These are phyloP conservation scores for Crotalaria pallida DNA, from an alignment of 306 rosid genomes.

Conservation along the genomic window DNA sequence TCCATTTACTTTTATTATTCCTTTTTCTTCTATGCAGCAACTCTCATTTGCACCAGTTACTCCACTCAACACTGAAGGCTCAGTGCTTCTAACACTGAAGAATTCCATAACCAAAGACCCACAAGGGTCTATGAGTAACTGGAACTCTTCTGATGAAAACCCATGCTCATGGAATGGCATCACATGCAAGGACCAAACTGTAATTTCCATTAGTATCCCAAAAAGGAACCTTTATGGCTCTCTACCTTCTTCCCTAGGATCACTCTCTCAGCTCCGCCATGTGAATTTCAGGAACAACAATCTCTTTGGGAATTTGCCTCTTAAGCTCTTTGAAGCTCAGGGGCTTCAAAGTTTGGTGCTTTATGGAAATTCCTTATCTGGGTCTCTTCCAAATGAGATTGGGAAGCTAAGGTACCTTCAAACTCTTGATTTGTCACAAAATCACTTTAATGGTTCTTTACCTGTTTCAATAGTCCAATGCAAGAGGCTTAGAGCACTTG, in stretches of 20 bases:
- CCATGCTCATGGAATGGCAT: constrained; percentile 77
- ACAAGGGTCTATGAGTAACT: constrained; percentile 47
- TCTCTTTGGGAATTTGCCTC: constrained; percentile 49
- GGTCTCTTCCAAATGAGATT: constrained; percentile 55
- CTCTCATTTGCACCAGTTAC: constrained; percentile 25
- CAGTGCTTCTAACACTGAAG: constrained; percentile 50
- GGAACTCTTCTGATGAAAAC: constrained; percentile 63
- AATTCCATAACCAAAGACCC: constrained; percentile 56
- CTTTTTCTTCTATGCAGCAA: constrained; percentile 37
- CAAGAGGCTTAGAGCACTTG: constrained; percentile 47
- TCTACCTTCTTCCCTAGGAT: constrained; percentile 52
- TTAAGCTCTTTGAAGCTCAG: constrained; percentile 46
- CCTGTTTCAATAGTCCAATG: constrained; percentile 46
- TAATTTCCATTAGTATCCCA: constrained; percentile 60
- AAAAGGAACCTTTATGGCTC: constrained; percentile 55
- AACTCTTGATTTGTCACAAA: constrained; percentile 63
- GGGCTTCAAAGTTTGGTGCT: constrained; percentile 74
- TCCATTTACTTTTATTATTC: constrained; percentile 16
- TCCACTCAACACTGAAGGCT: constrained; percentile 48
- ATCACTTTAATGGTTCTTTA: constrained; percentile 59
- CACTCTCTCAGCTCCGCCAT: constrained; percentile 60
- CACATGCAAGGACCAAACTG: constrained; percentile 55
- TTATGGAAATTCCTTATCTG: constrained; percentile 71
- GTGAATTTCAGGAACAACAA: constrained; percentile 60
- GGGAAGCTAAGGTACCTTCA: constrained; percentile 62